Conservation (phyloP, 169 alveolate genomes). For the Plasmodium adleri region DNA sequence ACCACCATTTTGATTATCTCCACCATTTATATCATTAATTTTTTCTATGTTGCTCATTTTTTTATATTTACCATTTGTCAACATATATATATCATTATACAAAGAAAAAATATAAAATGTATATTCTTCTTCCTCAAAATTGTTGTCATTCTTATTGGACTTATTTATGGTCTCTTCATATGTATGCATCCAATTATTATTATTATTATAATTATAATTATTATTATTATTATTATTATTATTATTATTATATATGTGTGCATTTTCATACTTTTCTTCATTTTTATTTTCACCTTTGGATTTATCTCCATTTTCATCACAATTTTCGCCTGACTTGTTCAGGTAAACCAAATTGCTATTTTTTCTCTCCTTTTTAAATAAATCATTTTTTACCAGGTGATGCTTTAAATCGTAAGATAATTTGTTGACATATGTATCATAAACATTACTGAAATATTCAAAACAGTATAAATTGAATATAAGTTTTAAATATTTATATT, state of each 20-base stretch:
- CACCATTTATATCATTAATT: no score
- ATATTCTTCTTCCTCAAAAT: not conserved
- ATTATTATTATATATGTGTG: no score
- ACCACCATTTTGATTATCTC: not conserved
- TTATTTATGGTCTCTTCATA: no score
- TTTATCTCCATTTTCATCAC: not conserved
- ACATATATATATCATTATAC: constrained; percentile 22
- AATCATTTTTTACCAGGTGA: constrained; percentile 26
- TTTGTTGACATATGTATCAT: constrained; percentile 15
- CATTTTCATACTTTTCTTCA: no score
- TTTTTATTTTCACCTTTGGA: not conserved
- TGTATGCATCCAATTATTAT: no score
- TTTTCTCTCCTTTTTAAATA: constrained; percentile 14
- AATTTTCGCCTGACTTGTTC: constrained; percentile 35
- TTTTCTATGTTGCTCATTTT: no score
- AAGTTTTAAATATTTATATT: constrained; percentile 20
- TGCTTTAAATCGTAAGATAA: constrained; percentile 54
- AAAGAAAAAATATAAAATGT: constrained; percentile 49
- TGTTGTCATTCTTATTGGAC: not conserved
- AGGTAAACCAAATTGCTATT: constrained; percentile 10
- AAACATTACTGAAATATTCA: constrained; percentile 40
- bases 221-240: no score
- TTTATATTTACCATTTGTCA: constrained; percentile 19
- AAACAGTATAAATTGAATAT: constrained; percentile 19
- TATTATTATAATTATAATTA: no score